Evolutionary conservation across 345 rosid species (phyloP).

Genomic region (Salix suchowensis): DNA sequence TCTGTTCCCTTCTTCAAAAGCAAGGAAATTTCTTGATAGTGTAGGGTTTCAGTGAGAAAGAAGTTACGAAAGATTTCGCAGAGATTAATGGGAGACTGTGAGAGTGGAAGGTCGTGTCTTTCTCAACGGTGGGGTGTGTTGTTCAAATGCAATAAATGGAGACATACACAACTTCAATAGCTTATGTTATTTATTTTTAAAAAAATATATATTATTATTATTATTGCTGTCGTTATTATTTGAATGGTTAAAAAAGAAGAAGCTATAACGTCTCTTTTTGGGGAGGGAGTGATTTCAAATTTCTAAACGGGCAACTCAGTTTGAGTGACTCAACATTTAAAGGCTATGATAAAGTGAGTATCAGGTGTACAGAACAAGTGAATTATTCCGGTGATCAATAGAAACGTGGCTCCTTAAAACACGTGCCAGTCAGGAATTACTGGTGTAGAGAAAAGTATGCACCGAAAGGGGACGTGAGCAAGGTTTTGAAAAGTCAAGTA

Average conservation of each 20-base stretch:
- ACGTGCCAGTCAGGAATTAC: background rate
- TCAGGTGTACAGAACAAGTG: background rate
- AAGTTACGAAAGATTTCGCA: background rate
- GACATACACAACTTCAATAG: constrained; percentile 1
- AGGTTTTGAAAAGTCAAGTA: background rate
- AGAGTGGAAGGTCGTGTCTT: background rate
- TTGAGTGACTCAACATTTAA: background rate
- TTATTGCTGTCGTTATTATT: constrained; percentile 3
- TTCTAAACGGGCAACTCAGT: constrained; percentile 27
- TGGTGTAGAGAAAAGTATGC: background rate
- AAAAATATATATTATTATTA: background rate
- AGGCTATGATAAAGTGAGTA: constrained; percentile 13
- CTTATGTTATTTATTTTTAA: background rate
- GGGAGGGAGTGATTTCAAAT: constrained; percentile 60
- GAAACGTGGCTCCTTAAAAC: constrained; percentile 1
- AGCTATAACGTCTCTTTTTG: constrained; percentile 59
- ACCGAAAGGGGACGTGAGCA: background rate
- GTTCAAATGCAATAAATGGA: constrained; percentile 50
- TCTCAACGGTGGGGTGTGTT: background rate
- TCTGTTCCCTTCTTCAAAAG: background rate
- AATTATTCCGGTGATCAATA: background rate
- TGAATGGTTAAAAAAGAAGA: background rate
- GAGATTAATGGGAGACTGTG: background rate
- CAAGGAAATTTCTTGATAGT: background rate
- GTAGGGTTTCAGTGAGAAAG: background rate